phyloP scores from a whole-genome alignment of 768 basidiomycete genomes.

The Tephrocybe sp. region DNA sequence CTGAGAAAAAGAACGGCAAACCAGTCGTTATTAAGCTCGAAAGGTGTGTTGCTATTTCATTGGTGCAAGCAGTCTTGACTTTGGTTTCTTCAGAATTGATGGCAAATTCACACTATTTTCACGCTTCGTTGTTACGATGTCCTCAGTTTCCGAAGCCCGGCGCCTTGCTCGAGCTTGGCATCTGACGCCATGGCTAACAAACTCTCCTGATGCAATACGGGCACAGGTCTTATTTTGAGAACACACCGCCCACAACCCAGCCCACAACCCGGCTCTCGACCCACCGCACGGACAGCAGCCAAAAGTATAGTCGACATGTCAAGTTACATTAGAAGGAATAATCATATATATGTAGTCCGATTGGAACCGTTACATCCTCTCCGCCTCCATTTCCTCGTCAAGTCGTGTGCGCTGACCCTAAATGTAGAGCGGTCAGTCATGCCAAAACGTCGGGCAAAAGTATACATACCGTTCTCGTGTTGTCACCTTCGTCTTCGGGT shows the following conservation, averaged over 20 bases:
- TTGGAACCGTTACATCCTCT: conserved; percentile 58
- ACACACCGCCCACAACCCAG: background rate
- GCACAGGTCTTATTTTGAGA: conserved; percentile 24
- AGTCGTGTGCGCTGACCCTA: conserved; percentile 61
- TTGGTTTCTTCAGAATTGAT: conserved; percentile 28
- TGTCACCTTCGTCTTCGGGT: conserved; percentile 75
- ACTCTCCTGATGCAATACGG: conserved; percentile 9
- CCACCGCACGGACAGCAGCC: background rate
- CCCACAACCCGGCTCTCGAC: no score
- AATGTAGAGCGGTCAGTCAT: conserved; percentile 6
- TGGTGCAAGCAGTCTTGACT: background rate
- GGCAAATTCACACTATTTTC: conserved; percentile 44
- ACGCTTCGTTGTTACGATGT: conserved; percentile 55
- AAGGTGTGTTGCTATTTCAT: conserved; percentile 36
- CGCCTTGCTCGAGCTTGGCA: conserved; percentile 64
- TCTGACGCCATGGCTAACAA: conserved; percentile 38
- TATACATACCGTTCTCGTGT: conserved; percentile 50
- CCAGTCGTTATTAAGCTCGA: conserved; percentile 51
- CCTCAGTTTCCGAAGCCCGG: conserved; percentile 65
- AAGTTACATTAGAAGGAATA: conserved; percentile 21
- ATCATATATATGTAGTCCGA: conserved; percentile 22
- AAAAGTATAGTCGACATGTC: conserved; percentile 9
- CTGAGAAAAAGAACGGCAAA: conserved; percentile 40
- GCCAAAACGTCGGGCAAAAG: background rate
- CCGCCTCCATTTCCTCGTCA: conserved; percentile 66